A percentile compares a stretch with the other conserved stretches of the same genome.
Conservation (phyloP, 177 flowering plant genomes). For the Tripterygium wilfordii region DNA sequence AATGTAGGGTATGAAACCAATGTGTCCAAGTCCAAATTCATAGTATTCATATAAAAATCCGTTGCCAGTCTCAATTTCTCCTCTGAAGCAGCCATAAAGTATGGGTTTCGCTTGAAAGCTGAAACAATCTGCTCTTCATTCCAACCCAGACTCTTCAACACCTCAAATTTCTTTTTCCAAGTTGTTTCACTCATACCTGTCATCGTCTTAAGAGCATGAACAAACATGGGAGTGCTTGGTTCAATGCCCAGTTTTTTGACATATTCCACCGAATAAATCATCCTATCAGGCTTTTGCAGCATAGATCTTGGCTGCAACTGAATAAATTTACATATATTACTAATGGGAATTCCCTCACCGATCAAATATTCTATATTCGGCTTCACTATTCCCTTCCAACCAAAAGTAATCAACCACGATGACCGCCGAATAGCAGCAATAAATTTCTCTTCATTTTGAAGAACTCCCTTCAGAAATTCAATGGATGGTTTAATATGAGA, state of each 20-base stretch:
- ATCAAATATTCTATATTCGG: slow-evolving; percentile 11
- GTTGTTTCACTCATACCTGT: slow-evolving; percentile 5
- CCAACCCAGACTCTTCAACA: slow-evolving; percentile 19
- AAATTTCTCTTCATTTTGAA: slow-evolving; percentile 7
- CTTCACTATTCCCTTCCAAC: background rate
- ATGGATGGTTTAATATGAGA: slow-evolving; percentile 12
- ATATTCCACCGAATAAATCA: slow-evolving; percentile 1
- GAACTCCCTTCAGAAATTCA: slow-evolving; percentile 6
- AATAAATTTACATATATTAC: slow-evolving; percentile 2
- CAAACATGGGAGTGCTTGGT: background rate
- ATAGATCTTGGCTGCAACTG: slow-evolving; percentile 2
- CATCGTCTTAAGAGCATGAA: slow-evolving; percentile 5
- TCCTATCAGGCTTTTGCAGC: slow-evolving; percentile 3
- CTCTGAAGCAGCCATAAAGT: slow-evolving; percentile 10
- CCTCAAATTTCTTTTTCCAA: slow-evolving; percentile 14
- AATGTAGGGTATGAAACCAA: slow-evolving; percentile 5
- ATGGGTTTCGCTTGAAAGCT: slow-evolving; percentile 12
- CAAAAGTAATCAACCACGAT: slow-evolving; percentile 4
- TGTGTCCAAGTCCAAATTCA: slow-evolving; percentile 6
- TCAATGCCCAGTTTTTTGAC: slow-evolving; percentile 5
- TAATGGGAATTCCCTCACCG: slow-evolving; percentile 8
- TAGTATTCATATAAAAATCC: slow-evolving; percentile 13
- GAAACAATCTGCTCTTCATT: slow-evolving; percentile 8
- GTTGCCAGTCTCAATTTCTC: slow-evolving; percentile 10
- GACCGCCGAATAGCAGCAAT: slow-evolving; percentile 2